Evolutionary conservation across 1,284 basidiomycete genomes (phyloP).

Genomic region (Sanghuangporus baumii): DNA sequence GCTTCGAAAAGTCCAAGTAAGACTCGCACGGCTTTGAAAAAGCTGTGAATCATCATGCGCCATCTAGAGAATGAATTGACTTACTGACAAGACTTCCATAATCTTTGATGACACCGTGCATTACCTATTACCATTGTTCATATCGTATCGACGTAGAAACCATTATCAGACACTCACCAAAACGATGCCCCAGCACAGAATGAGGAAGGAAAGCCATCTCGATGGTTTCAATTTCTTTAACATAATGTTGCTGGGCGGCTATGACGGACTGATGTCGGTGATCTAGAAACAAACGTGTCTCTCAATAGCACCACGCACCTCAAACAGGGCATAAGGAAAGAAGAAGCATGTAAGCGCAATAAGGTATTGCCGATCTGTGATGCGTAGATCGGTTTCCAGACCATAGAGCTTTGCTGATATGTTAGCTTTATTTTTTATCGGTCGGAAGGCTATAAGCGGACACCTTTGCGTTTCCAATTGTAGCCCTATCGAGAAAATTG

Average conservation of each 20-base stretch:
- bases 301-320: conserved; percentile 31
- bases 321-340: conserved; percentile 49
- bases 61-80: conserved; percentile 5
- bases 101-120: conserved; percentile 46
- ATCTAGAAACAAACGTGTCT: background rate
- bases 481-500: conserved; percentile 57
- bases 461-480: conserved; percentile 58
- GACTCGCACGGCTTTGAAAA: conserved; percentile 38
- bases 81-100: conserved; percentile 47
- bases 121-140: conserved; percentile 29
- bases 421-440: conserved; percentile 16
- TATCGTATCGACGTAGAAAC: background rate
- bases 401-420: conserved; percentile 36
- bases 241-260: conserved; percentile 51
- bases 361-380: conserved; percentile 47
- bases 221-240: conserved; percentile 51
- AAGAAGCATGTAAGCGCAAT: conserved; percentile 53
- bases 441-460: conserved; percentile 18
- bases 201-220: conserved; percentile 53
- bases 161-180: conserved; percentile 37
- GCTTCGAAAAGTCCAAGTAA: conserved; percentile 49
- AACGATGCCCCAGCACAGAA: conserved; percentile 51
- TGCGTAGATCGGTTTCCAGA: conserved; percentile 40
- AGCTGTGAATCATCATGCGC: background rate
- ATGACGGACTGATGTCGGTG: background rate